These are phyloP conservation scores for Petrea volubilis DNA, from an alignment of 257 asterid genomes.

Conservation along the genomic window DNA sequence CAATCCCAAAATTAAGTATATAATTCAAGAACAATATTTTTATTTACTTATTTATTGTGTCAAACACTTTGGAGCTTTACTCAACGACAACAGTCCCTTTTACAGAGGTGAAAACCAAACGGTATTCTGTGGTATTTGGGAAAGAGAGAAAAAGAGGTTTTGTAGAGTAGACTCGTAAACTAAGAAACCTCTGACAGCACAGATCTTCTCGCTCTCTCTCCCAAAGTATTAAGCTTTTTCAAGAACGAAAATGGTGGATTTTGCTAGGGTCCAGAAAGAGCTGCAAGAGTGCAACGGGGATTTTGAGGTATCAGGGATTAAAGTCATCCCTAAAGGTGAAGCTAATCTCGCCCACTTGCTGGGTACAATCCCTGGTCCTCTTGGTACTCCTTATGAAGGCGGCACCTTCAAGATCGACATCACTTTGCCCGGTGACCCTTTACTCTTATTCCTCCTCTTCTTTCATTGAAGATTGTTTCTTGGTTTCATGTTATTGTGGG, in stretches of 20 bases:
- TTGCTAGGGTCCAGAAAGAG: slow-evolving; percentile 87
- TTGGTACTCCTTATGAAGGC: slow-evolving; percentile 92
- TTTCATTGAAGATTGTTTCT: neutral
- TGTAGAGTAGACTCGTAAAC: neutral
- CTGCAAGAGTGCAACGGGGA: slow-evolving; percentile 87
- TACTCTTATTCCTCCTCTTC: neutral
- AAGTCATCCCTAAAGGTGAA: slow-evolving; percentile 66
- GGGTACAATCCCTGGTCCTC: slow-evolving; percentile 92
- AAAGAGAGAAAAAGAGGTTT: neutral
- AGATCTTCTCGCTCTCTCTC: neutral
- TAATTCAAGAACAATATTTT: too few relatives aligned
- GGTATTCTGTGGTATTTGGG: too few relatives aligned
- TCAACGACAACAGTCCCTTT: too few relatives aligned
- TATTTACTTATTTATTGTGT: too few relatives aligned
- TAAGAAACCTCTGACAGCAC: neutral
- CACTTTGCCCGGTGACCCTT: slow-evolving; percentile 60
- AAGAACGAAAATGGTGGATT: slow-evolving; percentile 65
- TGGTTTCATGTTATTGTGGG: neutral
- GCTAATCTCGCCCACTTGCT: slow-evolving; percentile 62
- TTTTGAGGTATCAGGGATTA: slow-evolving; percentile 74
- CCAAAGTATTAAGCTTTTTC: slow-evolving; percentile 2
- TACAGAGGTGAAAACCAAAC: too few relatives aligned
- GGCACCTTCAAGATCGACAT: slow-evolving; percentile 94
- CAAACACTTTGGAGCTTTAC: too few relatives aligned
- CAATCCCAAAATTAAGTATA: too few relatives aligned